A percentile compares a stretch with the other conserved stretches of the same genome.
These are phyloP conservation scores for Scutellaria baicalensis DNA, from an alignment of 257 asterid genomes.

Conservation along the genomic window DNA sequence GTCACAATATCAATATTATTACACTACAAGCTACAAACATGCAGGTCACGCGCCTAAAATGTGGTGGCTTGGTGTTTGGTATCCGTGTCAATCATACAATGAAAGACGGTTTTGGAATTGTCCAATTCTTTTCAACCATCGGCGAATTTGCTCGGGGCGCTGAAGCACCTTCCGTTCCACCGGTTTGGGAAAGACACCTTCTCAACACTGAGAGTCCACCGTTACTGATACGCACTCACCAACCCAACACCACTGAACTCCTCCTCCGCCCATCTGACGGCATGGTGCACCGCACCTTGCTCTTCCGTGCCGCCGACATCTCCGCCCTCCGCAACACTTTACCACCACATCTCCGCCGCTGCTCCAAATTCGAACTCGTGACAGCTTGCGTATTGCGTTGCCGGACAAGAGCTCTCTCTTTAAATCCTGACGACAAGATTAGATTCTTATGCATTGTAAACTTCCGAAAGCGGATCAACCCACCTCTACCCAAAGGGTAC, in stretches of 20 bases:
- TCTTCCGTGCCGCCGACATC: constrained; percentile 42
- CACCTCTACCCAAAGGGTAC: constrained; percentile 30
- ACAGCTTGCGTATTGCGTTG: constrained; percentile 47
- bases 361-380: constrained; percentile 36
- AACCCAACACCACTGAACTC: no score
- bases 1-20: no score
- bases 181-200: constrained; percentile 51
- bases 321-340: constrained; percentile 32
- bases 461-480: constrained; percentile 19
- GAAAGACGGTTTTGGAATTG: constrained; percentile 45
- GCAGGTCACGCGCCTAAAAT: constrained; percentile 57
- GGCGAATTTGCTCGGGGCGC: constrained; percentile 51
- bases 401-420: constrained; percentile 35
- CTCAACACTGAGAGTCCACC: constrained; percentile 43
- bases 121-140: constrained; percentile 42
- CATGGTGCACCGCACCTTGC: constrained; percentile 54
- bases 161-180: constrained; percentile 31
- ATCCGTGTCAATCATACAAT: constrained; percentile 51
- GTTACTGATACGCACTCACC: constrained; percentile 25
- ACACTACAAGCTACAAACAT: not conserved
- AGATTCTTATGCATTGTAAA: constrained; percentile 31
- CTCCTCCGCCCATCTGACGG: constrained; percentile 31
- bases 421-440: constrained; percentile 30
- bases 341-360: constrained; percentile 28
- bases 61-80: constrained; percentile 52